These are phyloP conservation scores for Ephemerocybe angulata DNA, from an alignment of 768 basidiomycete species.

Conservation along the genomic window DNA sequence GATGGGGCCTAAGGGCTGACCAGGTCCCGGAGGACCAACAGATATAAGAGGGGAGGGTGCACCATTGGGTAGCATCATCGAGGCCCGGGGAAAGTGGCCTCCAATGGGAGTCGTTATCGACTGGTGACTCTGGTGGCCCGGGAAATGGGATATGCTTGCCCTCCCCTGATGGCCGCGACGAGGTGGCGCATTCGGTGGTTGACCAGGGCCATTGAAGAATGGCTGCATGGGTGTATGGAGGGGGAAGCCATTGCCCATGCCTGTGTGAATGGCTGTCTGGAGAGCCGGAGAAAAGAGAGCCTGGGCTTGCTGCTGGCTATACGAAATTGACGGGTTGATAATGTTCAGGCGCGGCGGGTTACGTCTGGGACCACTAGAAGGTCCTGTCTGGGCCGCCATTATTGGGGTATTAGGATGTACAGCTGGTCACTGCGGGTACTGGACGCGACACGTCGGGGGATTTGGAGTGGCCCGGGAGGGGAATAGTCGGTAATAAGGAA, in stretches of 20 bases:
- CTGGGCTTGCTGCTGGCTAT: constrained; percentile 48
- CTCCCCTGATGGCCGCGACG: constrained; percentile 54
- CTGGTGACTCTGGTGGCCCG: constrained; percentile 53
- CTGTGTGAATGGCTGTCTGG: constrained; percentile 54
- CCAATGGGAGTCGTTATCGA: constrained; percentile 58
- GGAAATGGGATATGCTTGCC: constrained; percentile 56
- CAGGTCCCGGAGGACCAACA: constrained; percentile 16
- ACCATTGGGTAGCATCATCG: constrained; percentile 36
- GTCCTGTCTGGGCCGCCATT: neutral
- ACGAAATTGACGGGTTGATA: constrained; percentile 3
- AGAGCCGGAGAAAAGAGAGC: constrained; percentile 63
- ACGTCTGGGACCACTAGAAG: neutral
- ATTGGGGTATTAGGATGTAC: neutral
- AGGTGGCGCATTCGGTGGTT: constrained; percentile 46
- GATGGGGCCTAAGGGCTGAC: constrained; percentile 42
- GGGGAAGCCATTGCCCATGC: constrained; percentile 45
- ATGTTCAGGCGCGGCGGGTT: constrained; percentile 3
- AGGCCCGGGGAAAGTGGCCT: constrained; percentile 52
- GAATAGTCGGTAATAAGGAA: neutral
- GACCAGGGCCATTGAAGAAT: constrained; percentile 51
- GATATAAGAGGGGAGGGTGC: neutral
- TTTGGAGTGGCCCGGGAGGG: neutral
- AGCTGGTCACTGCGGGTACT: neutral
- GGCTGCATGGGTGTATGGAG: constrained; percentile 75
- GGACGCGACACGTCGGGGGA: constrained; percentile 2